Conservation (phyloP, 1,284 basidiomycete species). For the Boletus sp. region DNA sequence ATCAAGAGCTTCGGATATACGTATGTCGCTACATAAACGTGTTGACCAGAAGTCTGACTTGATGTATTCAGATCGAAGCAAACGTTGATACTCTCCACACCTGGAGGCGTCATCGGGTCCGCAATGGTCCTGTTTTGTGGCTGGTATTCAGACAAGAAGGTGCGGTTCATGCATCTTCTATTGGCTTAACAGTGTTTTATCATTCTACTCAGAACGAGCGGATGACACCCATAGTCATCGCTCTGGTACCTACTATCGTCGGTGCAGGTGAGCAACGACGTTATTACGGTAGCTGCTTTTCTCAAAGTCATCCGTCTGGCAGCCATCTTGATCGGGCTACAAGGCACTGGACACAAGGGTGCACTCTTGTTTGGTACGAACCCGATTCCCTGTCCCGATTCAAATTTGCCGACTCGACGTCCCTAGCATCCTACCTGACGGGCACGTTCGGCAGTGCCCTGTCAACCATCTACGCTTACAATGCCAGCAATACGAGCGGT, state of each 20-base stretch:
- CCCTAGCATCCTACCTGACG: slow-evolving; percentile 51
- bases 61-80: slow-evolving; percentile 46
- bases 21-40: slow-evolving; percentile 33
- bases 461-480: slow-evolving; percentile 61
- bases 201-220: slow-evolving; percentile 45
- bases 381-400: not conserved
- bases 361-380: slow-evolving; percentile 53
- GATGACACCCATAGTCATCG: slow-evolving; percentile 61
- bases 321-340: slow-evolving; percentile 59
- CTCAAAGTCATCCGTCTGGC: not conserved
- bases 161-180: slow-evolving; percentile 13
- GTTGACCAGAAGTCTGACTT: not conserved
- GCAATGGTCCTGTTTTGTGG: slow-evolving; percentile 51
- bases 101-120: slow-evolving; percentile 51
- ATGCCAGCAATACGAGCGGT: slow-evolving; percentile 62
- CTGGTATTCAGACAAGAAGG: slow-evolving; percentile 64
- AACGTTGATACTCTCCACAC: slow-evolving; percentile 59
- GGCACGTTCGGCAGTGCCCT: slow-evolving; percentile 58
- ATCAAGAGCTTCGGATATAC: slow-evolving; percentile 66
- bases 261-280: slow-evolving; percentile 41
- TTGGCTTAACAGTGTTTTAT: not conserved
- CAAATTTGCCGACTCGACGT: not conserved
- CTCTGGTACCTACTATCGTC: slow-evolving; percentile 58
- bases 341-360: slow-evolving; percentile 47
- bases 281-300: not conserved